Conservation (phyloP, 768 basidiomycete species). For the Neoboletus subvelutipes region DNA sequence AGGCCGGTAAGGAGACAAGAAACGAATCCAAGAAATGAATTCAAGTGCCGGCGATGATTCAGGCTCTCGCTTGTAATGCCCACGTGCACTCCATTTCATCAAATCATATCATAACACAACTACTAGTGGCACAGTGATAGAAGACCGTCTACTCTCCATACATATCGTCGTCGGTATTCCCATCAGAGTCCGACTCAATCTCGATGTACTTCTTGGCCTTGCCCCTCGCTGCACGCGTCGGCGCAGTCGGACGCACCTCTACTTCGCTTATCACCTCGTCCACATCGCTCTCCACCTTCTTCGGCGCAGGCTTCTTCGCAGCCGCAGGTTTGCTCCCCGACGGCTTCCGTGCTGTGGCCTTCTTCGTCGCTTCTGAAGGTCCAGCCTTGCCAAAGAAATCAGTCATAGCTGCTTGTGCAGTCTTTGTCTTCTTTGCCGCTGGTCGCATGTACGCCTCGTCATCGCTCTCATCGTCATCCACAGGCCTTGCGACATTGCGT, state of each 20-base stretch:
- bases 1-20: neutral
- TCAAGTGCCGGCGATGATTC: neutral
- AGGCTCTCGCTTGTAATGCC: slow-evolving; percentile 10
- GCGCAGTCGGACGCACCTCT: slow-evolving; percentile 41
- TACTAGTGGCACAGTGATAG: no score
- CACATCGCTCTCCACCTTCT: slow-evolving; percentile 42
- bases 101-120: neutral
- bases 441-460: slow-evolving; percentile 47
- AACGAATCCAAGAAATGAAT: neutral
- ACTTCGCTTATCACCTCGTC: slow-evolving; percentile 47
- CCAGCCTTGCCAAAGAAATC: slow-evolving; percentile 59
- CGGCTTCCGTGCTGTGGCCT: slow-evolving; percentile 45
- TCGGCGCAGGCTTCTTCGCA: slow-evolving; percentile 48
- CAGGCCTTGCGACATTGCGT: slow-evolving; percentile 28
- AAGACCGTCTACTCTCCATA: slow-evolving; percentile 45
- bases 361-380: slow-evolving; percentile 39
- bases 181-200: slow-evolving; percentile 48
- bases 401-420: slow-evolving; percentile 40
- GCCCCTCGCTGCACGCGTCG: slow-evolving; percentile 49
- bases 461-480: slow-evolving; percentile 38
- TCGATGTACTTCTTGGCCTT: slow-evolving; percentile 64
- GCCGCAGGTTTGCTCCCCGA: slow-evolving; percentile 60
- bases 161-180: slow-evolving; percentile 43
- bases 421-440: slow-evolving; percentile 37
- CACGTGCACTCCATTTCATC: slow-evolving; percentile 13